Evolutionary conservation across 225 moss, liverwort and hornwort species (phyloP), one percentile per base, ranked within the genome.

Genomic region (Pleurozium schreberi): DNA sequence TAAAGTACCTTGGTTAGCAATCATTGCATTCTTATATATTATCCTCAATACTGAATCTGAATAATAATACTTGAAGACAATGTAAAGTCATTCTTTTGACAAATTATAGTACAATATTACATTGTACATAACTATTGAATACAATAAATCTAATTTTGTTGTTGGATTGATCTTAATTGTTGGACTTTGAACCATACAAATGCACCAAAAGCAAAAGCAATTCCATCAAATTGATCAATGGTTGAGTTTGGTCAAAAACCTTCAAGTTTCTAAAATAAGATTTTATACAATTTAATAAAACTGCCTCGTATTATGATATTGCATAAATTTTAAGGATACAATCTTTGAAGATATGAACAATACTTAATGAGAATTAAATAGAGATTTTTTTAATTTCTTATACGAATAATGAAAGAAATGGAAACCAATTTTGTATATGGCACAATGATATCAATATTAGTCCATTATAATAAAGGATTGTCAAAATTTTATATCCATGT

Each of bases 1-100:
- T 45, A 12, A 84, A 52, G 81, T 75, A 12, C 84, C 87, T 59
- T 91, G 81, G 91, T 80, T 87, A 28, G 89, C 80, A 71, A 43
- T 89, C 12, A 87, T 91, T 80, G 80, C 89, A 65, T 84, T 91
- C 2, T 67, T 89, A 10, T 89, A 87, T 12, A 89, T 89, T 12
- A 91, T 89, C 42, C 12, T 89, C 40, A 84, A 87, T 10, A 67
- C 20, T 14, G 73, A 91, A 73, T 27, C 49, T 0, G 3, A 84
- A 59, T 18, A 59, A 6, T 0, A 66, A 74, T 38, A 23, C 43
- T 42, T 30, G 38, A 40, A 28, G 18, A 11, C 4, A 53, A 59
- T 50, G 4, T 19, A 12, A 40, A 27, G 0, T 40, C 27, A 22
- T 13, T 8, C 40, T 1, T 12, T 18, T 36, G 0, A 47, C 3